These are phyloP conservation scores for Cercophora samala DNA, from an alignment of 495 filamentous ascomycete genomes.

Conservation along the genomic window DNA sequence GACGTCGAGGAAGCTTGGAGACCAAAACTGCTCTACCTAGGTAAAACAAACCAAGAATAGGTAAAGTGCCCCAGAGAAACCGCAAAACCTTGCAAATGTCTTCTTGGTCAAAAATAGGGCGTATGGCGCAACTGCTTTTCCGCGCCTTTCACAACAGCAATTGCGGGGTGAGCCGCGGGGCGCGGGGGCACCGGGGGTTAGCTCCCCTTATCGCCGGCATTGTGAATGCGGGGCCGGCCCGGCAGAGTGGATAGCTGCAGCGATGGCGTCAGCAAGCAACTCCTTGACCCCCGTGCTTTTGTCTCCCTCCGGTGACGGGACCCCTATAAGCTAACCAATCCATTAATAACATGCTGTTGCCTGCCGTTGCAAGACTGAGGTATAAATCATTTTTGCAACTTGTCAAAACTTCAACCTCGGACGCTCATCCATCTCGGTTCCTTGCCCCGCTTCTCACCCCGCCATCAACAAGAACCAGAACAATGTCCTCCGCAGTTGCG, in stretches of 20 bases:
- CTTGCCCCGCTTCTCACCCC: constrained; percentile 3
- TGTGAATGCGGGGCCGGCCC: constrained; percentile 1
- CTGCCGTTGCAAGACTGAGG: constrained; percentile 1
- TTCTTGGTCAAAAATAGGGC: neutral
- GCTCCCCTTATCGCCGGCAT: constrained; percentile 2
- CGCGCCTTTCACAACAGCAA: neutral
- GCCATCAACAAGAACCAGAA: constrained; percentile 14
- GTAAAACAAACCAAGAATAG: neutral
- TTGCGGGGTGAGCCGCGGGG: neutral
- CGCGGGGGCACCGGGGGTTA: neutral
- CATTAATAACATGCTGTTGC: neutral
- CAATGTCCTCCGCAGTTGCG: constrained; percentile 65
- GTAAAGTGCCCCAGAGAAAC: neutral
- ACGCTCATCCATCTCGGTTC: neutral
- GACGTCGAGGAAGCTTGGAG: too few species aligned
- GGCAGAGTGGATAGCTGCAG: constrained; percentile 4
- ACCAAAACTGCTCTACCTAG: too few species aligned
- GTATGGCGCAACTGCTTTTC: neutral
- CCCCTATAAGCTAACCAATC: neutral
- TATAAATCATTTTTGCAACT: neutral
- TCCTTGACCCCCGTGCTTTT: neutral
- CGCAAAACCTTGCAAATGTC: neutral
- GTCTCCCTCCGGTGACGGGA: neutral
- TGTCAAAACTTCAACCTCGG: neutral
- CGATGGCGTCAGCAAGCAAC: neutral